Base-by-base conservation (phyloP, 192 early-diverging fungal species). In the Backusella circina region DNA sequence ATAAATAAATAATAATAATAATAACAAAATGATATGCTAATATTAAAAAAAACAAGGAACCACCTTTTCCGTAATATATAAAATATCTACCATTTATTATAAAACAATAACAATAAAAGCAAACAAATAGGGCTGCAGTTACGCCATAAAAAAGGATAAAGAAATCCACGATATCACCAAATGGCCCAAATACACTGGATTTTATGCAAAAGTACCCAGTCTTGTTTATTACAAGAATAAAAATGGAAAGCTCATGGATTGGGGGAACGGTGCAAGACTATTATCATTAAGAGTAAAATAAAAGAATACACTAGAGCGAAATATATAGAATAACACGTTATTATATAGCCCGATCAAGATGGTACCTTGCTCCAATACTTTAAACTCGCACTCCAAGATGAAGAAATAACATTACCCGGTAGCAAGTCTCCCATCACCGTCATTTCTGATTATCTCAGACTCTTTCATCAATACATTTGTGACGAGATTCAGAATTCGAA, bases 121-220 rank as follows among this genome's bases (percentile, higher is more conserved):
- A 16, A 66, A 21, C 39, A 57, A 57, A 54, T 50, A 65, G 76
- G 84, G 84, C 18, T 80, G 82, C 26, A 75, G 79, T 13, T 85
- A 83, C 66, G 79, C 84, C n/a, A 77, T 83, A 76, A 78, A 75
- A n/a, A 75, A 82, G 26, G 80, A 81, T 12, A 72, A 80, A 41
- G 79, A 79, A n/a, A 78, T 85, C 0, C 39, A 78, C 2, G 84
- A 85, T 30, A 85, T 83, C 65, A 85, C 83, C 1, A 79, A 82
- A 28, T 86, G 85, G 85, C 80, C 78, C 18, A 74, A 71, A 71
- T 35, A 65, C 18, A 75, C 33, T 10, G 37, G 68, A n/a, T 36
- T 75, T 28, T 79, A 79, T 51, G 67, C 78, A 28, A 79, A 79
- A 61, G 78, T 75, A 37, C 84, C 84, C 3, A 83, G 81, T 5